Evolutionary conservation across 1,139 yeast genomes (phyloP), one percentile per base, ranked within the genome.

Genomic region (Blastobotrys persicus): DNA sequence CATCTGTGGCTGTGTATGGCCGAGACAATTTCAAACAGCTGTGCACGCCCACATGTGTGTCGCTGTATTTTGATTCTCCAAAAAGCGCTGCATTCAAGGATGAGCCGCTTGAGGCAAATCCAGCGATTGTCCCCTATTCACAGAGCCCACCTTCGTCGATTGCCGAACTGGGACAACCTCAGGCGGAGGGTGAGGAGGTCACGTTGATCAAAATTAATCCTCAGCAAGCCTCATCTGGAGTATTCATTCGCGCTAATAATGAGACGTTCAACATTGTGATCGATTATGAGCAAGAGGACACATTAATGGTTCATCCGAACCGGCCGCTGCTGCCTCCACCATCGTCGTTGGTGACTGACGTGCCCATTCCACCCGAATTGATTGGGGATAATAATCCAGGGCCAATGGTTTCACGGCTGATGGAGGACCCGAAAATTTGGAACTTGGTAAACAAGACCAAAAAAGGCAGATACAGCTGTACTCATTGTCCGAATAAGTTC

Each of bases 381-480:
- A 7, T 14, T n/a, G 28, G 26, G 41, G 13, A 6, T 6, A n/a
- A 6, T 3, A 28, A 6, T 13, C 14, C 28, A 6, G 41, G 41
- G n/a, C 14, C 13, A 4, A 19, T 37, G 12, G 41, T 37, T 6
- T 19, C 26, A 19, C 17, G 16, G 3, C 28, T 37, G 9, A 37
- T 37, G 41, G 5, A 26, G 9, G 3, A 17, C 14, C 26, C 14
- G 6, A 16, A 37, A 18, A 37, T 37, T 13, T 37, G 41, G 41
- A 37, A 12, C 26, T 5, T 23, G 9, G 28, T 9, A 6, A 23
- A 23, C 28, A 23, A 23, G 28, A 23, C 45, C 51, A 78, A 78
- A 59, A 74, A 78, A 55, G 82, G 82, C 0, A 63, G 68, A 26
- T 78, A 74, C 59, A 67, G 73, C 46, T 80, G 85, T 62, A 64